phyloP scores from a whole-genome alignment of 2,329 filamentous ascomycete genomes.

The Ceratocystis ficicola region DNA sequence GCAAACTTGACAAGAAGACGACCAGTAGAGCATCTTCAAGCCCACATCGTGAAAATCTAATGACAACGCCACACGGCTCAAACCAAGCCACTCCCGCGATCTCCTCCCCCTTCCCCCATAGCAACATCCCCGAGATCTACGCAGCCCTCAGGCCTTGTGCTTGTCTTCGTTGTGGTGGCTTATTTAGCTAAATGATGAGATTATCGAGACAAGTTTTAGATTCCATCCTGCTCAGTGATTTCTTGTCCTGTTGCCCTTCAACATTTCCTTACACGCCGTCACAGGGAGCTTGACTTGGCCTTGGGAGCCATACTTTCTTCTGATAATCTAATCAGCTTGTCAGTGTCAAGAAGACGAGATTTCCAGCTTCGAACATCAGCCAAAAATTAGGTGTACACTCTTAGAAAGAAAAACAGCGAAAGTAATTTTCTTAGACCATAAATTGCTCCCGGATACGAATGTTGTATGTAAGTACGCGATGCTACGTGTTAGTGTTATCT shows the following conservation, averaged over 20 bases:
- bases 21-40: neutral
- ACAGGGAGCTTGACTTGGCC: no score
- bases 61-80: neutral
- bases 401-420: no score
- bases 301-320: no score
- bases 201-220: neutral
- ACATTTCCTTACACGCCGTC: no score
- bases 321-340: no score
- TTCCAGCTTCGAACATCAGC: no score
- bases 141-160: neutral
- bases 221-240: neutral
- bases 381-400: no score
- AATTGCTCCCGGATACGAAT: no score
- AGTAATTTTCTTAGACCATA: no score
- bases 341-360: no score
- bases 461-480: no score
- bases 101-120: neutral
- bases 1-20: neutral
- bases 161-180: neutral
- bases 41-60: neutral
- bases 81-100: conserved; percentile 3
- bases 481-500: no score
- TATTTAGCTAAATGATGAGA: neutral
- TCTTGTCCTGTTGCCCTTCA: neutral
- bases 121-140: neutral